These are phyloP conservation scores for Tuber indicum DNA, from an alignment of 495 filamentous ascomycete genomes.

Conservation along the genomic window DNA sequence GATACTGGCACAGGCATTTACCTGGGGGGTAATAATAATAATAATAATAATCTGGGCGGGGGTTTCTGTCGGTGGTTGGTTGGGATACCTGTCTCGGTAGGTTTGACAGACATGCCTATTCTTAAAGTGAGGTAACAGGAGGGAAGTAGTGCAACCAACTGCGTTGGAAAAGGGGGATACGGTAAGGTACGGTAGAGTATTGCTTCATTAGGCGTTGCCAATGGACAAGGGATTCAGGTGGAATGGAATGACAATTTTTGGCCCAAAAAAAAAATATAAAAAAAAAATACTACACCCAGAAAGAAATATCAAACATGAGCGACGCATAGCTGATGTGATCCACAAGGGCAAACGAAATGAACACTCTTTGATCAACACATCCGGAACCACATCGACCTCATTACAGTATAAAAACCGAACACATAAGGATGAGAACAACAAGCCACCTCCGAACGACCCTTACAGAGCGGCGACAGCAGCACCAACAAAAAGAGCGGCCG, in stretches of 20 bases:
- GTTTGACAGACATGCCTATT: background rate
- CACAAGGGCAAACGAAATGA: background rate
- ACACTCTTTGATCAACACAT: background rate
- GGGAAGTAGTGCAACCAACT: background rate
- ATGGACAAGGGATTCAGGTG: background rate
- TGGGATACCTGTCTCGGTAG: background rate
- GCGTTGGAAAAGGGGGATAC: background rate
- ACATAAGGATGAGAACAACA: background rate
- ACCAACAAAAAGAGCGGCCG: background rate
- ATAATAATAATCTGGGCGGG: background rate
- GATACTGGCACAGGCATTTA: too few species aligned
- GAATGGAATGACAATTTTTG: background rate
- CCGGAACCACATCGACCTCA: constrained; percentile 1
- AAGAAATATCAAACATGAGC: background rate
- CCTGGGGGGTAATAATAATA: background rate
- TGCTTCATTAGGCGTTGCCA: background rate
- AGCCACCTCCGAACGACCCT: background rate
- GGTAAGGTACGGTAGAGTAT: background rate
- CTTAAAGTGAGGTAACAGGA: background rate
- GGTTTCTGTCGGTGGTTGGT: background rate
- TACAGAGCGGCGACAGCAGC: background rate
- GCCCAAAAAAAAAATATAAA: too few species aligned
- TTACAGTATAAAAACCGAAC: background rate
- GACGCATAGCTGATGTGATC: background rate
- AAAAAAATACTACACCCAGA: background rate